phyloP scores from a whole-genome alignment of 768 basidiomycete genomes.

The Brasilioporus rufonigricans region DNA sequence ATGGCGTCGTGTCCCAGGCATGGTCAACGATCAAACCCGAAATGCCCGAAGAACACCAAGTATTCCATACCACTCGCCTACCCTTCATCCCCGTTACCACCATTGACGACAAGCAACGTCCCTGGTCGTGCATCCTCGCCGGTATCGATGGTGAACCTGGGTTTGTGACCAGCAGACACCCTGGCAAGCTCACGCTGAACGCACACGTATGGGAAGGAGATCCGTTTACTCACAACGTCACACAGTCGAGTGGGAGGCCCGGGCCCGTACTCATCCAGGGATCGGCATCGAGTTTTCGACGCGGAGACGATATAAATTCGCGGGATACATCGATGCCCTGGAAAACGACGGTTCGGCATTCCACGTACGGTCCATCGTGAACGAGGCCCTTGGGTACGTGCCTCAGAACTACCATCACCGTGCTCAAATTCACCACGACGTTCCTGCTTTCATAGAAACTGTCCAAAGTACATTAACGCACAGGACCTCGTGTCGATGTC shows the following conservation, averaged over 20 bases:
- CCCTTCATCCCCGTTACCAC: slow-evolving; percentile 59
- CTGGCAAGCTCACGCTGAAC: slow-evolving; percentile 37
- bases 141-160: slow-evolving; percentile 44
- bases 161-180: slow-evolving; percentile 39
- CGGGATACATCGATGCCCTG: slow-evolving; percentile 44
- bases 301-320: slow-evolving; percentile 61
- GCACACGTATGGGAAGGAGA: slow-evolving; percentile 54
- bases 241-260: not conserved
- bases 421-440: not conserved
- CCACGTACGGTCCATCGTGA: slow-evolving; percentile 38
- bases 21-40: slow-evolving; percentile 45
- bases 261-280: slow-evolving; percentile 52
- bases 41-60: slow-evolving; percentile 48
- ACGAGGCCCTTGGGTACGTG: slow-evolving; percentile 61
- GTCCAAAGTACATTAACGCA: slow-evolving; percentile 67
- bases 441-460: slow-evolving; percentile 43
- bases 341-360: slow-evolving; percentile 32
- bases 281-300: slow-evolving; percentile 62
- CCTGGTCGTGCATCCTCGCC: slow-evolving; percentile 59
- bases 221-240: slow-evolving; percentile 43
- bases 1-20: slow-evolving; percentile 33
- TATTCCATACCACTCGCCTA: slow-evolving; percentile 47
- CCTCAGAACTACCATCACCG: not conserved
- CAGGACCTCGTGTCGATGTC: slow-evolving; percentile 48
- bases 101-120: slow-evolving; percentile 47